Evolutionary conservation across 108 stramenopile genomes (phyloP), one percentile per base, ranked within the genome.

Genomic region (Thalassiosira profunda): DNA sequence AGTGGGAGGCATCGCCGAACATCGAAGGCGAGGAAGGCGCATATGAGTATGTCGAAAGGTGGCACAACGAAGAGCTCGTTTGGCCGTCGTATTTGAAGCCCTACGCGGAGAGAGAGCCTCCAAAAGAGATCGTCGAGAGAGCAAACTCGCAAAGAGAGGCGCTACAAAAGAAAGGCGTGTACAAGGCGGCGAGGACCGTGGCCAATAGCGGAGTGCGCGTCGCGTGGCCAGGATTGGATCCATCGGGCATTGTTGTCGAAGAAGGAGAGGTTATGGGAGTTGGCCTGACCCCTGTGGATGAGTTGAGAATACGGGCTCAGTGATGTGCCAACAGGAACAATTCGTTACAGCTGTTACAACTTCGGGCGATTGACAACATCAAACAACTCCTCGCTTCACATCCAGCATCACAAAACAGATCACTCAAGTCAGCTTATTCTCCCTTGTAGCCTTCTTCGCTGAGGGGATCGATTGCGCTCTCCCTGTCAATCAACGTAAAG

Each of bases 401-500:
- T n/a, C n/a, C n/a, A n/a, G n/a, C n/a, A n/a, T n/a, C n/a, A n/a
- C n/a, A n/a, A n/a, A n/a, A n/a, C n/a, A n/a, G n/a, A n/a, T n/a
- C n/a, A n/a, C n/a, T n/a, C n/a, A n/a, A n/a, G n/a, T n/a, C n/a
- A n/a, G n/a, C 1, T 33, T 0, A 52, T 12, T 52, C 28, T 17
- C 29, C 29, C 51, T 52, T 52, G 34, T 52, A 31, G 17, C 51
- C 51, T n/a, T 52, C 51, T 2, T 15, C 21, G 17, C 18, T 15
- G 14, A 52, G 51, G 15, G 51, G 51, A 52, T 52, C 51, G 18
- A 31, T 52, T 4, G 51, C 51, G 60, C 82, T 84, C 59, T 84
- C 28, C 17, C 89, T 70, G 54, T 86, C 83, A 34, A 90, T 42
- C 55, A 93, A 51, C 30, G 86, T 76, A 26, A 94, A 90, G 23